Conservation (phyloP, 2,329 filamentous ascomycete species). For the Talaromyces verruculosus region DNA sequence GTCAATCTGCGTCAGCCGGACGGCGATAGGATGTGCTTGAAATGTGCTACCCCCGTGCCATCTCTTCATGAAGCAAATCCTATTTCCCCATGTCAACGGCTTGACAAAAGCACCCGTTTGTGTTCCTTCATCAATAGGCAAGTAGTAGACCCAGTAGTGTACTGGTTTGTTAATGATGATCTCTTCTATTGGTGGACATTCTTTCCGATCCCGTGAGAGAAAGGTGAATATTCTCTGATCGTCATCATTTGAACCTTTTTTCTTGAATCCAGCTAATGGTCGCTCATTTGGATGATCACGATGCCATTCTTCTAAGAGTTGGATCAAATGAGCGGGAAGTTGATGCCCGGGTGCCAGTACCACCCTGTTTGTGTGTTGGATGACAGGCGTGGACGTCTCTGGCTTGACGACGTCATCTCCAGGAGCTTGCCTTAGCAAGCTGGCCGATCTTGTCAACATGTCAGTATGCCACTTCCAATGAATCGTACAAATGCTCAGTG, state of each 20-base stretch:
- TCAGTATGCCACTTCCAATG: not conserved
- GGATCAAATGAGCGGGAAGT: constrained; percentile 12
- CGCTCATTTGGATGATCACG: not conserved
- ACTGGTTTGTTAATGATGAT: not conserved
- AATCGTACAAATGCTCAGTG: not conserved
- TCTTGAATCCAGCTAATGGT: not conserved
- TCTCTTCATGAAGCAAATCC: constrained; percentile 7
- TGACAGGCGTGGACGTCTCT: not conserved
- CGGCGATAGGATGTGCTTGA: constrained; percentile 5
- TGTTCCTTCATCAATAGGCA: constrained; percentile 3
- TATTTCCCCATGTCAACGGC: not conserved
- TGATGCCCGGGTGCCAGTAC: not conserved
- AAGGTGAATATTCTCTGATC: not conserved
- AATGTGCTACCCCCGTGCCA: constrained; percentile 7
- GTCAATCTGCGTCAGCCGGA: not conserved
- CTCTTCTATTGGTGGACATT: not conserved
- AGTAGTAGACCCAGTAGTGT: constrained; percentile 4
- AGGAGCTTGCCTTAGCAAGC: not conserved
- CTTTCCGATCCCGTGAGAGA: not conserved
- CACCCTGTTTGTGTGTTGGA: not conserved
- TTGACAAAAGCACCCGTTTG: constrained; percentile 1
- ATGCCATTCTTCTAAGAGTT: constrained; percentile 17
- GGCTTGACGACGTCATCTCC: not conserved
- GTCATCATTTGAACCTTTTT: not conserved
- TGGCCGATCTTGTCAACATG: not conserved